Percentiles rank a stretch among this genome's conserved stretches.
Conservation (phyloP, 306 rosid genomes). For the Cotoneaster glaucophyllus region DNA sequence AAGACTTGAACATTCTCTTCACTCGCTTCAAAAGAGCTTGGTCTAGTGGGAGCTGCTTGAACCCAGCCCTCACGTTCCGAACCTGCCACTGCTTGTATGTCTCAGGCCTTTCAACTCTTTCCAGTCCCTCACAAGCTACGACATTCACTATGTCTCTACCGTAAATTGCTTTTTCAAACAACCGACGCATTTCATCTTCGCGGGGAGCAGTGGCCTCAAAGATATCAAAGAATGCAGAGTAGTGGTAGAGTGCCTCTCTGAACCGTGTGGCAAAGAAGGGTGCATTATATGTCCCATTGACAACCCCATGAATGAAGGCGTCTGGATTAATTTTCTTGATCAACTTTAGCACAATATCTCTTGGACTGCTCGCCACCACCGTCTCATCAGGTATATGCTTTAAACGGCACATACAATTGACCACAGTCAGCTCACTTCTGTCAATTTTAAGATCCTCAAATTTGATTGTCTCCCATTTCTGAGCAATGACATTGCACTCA, state of each 20-base stretch:
- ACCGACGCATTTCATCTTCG: slow-evolving; percentile 13
- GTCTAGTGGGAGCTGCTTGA: slow-evolving; percentile 27
- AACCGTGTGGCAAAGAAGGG: slow-evolving; percentile 23
- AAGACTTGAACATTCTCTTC: background rate
- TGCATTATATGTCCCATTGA: slow-evolving; percentile 21
- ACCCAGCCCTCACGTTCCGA: slow-evolving; percentile 24
- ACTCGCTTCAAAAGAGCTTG: slow-evolving; percentile 1
- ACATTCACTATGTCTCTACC: slow-evolving; percentile 24
- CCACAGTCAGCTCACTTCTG: slow-evolving; percentile 11
- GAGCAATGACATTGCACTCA: slow-evolving; percentile 30
- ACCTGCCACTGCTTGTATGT: slow-evolving; percentile 28
- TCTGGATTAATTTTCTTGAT: slow-evolving; percentile 20
- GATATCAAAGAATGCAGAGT: slow-evolving; percentile 19
- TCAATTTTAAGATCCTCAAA: slow-evolving; percentile 17
- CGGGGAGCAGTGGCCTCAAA: slow-evolving; percentile 5
- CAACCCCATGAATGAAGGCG: slow-evolving; percentile 25
- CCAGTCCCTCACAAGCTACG: slow-evolving; percentile 29
- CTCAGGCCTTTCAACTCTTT: slow-evolving; percentile 37
- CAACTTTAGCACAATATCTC: slow-evolving; percentile 21
- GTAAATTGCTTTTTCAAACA: slow-evolving; percentile 18
- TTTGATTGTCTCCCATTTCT: slow-evolving; percentile 30
- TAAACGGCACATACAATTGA: slow-evolving; percentile 21
- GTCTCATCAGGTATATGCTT: slow-evolving; percentile 19
- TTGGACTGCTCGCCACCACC: slow-evolving; percentile 10
- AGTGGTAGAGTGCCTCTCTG: slow-evolving; percentile 22